These are phyloP conservation scores for Diutina siamensis DNA, from an alignment of 1,139 yeast species.

Conservation along the genomic window DNA sequence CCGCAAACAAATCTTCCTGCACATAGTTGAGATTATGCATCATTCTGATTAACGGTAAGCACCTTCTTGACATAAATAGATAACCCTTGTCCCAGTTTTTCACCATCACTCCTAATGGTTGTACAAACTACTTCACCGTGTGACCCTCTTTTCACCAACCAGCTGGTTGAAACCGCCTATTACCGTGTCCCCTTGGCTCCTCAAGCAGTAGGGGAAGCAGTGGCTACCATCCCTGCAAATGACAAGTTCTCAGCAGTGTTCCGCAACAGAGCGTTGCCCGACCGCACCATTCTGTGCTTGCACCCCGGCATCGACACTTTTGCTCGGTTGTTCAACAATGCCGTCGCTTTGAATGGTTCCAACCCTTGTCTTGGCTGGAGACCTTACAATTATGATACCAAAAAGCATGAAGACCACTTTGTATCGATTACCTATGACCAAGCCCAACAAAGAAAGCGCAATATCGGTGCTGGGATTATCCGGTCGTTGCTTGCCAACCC, in stretches of 20 bases:
- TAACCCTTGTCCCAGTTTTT: background rate
- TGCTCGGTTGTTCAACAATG: slow-evolving; percentile 2
- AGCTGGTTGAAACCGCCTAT: slow-evolving; percentile 5
- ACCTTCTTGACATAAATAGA: background rate
- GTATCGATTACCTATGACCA: background rate
- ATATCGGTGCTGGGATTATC: slow-evolving; percentile 1
- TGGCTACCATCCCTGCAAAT: background rate
- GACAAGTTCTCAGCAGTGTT: background rate
- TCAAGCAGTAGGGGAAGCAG: slow-evolving; percentile 1
- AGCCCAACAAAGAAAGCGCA: background rate
- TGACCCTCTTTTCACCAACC: slow-evolving; percentile 4
- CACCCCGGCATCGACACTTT: background rate
- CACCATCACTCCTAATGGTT: background rate
- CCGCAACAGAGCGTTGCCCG: slow-evolving; percentile 5
- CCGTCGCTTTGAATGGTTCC: slow-evolving; percentile 2
- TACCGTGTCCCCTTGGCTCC: slow-evolving; percentile 4
- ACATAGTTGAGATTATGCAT: background rate
- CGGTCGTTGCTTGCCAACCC: slow-evolving; percentile 4
- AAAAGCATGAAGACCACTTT: background rate
- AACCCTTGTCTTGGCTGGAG: slow-evolving; percentile 5
- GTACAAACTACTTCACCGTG: slow-evolving; percentile 1
- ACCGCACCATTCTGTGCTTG: background rate
- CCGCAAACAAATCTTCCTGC: background rate
- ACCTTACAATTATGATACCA: background rate
- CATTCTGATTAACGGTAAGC: too few species aligned